Evolutionary conservation across 2,329 filamentous ascomycete genomes (phyloP).

Genomic region (Neonectria neomacrospora): DNA sequence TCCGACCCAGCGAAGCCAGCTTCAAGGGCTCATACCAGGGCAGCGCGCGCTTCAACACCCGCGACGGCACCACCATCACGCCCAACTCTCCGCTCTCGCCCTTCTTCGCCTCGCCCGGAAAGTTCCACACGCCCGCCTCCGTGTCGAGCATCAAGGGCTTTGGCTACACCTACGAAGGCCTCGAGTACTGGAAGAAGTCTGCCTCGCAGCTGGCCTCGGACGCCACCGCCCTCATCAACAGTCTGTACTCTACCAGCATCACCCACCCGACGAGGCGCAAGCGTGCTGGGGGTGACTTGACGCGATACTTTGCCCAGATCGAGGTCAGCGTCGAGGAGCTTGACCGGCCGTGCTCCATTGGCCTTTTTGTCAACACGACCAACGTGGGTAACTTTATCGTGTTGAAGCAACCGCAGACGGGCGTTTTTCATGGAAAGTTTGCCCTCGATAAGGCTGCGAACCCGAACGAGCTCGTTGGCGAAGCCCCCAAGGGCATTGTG

Average conservation of each 20-base stretch:
- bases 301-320: constrained; percentile 51
- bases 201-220: constrained; percentile 44
- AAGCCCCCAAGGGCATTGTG: constrained; percentile 34
- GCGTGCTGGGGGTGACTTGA: constrained; percentile 35
- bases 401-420: constrained; percentile 49
- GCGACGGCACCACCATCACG: constrained; percentile 53
- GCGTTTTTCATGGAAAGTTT: constrained; percentile 47
- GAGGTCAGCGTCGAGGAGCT: constrained; percentile 50
- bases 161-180: constrained; percentile 54
- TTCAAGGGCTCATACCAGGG: constrained; percentile 51
- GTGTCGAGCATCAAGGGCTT: constrained; percentile 48
- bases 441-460: constrained; percentile 73
- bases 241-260: constrained; percentile 42
- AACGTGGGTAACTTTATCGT: constrained; percentile 51
- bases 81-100: constrained; percentile 60
- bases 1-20: constrained; percentile 51
- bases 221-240: constrained; percentile 50
- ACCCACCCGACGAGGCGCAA: constrained; percentile 12
- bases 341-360: constrained; percentile 50
- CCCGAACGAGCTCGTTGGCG: constrained; percentile 57
- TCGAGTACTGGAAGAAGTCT: constrained; percentile 51
- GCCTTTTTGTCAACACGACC: constrained; percentile 48
- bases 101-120: constrained; percentile 55
- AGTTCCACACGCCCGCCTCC: constrained; percentile 56
- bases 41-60: constrained; percentile 53